Evolutionary conservation across 768 basidiomycete species (phyloP).

Genomic region (Boletus vermiculosoides): DNA sequence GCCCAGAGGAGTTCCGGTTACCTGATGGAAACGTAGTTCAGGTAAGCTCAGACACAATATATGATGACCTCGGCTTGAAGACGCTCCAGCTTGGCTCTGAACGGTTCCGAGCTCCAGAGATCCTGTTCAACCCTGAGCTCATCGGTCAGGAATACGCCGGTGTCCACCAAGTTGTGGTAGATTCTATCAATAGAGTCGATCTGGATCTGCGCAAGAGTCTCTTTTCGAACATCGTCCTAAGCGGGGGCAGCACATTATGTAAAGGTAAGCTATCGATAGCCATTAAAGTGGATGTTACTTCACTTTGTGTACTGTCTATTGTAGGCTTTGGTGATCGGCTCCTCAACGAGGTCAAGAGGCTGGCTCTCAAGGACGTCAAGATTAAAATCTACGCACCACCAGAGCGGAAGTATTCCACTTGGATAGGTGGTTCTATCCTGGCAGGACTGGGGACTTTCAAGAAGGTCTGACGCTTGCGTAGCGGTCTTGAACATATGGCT

Average conservation of each 20-base stretch:
- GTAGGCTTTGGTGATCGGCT: conserved; percentile 94
- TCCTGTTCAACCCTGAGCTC: conserved; percentile 95
- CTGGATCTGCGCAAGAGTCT: conserved; percentile 92
- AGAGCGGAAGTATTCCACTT: conserved; percentile 97
- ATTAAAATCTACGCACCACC: conserved; percentile 99
- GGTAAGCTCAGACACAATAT: conserved; percentile 43
- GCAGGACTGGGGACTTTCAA: conserved; percentile 97
- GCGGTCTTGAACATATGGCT: not conserved
- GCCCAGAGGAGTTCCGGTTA: conserved; percentile 84
- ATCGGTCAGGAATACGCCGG: conserved; percentile 96
- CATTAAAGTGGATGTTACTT: conserved; percentile 18
- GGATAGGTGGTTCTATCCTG: conserved; percentile 96
- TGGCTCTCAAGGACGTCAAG: conserved; percentile 94
- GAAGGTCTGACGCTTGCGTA: conserved; percentile 55
- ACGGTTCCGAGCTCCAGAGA: conserved; percentile 95
- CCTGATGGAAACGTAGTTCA: conserved; percentile 95
- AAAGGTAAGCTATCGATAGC: conserved; percentile 55
- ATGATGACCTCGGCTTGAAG: conserved; percentile 13
- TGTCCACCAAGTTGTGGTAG: conserved; percentile 98
- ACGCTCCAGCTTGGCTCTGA: conserved; percentile 79
- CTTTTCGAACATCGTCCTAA: conserved; percentile 95
- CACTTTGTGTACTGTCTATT: conserved; percentile 5
- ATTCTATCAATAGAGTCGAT: conserved; percentile 95
- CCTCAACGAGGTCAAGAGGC: conserved; percentile 93
- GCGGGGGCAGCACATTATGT: conserved; percentile 94